A percentile compares a stretch with the other conserved stretches of the same genome.
These are phyloP conservation scores for Tephrocybe sp. DNA, from an alignment of 768 basidiomycete genomes.

Conservation along the genomic window DNA sequence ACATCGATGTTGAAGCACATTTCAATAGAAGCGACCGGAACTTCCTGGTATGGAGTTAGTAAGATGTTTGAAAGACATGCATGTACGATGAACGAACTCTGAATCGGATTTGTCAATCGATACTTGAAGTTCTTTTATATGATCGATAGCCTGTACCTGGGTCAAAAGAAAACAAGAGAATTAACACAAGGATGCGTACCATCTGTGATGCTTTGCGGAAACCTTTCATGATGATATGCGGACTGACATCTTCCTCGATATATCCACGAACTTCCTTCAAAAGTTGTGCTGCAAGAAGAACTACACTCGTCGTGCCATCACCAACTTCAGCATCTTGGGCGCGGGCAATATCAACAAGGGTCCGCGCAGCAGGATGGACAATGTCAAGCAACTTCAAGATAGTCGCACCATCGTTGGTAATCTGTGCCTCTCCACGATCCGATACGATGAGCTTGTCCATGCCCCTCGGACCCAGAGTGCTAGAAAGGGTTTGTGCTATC, in stretches of 20 bases:
- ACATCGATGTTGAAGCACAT: constrained; percentile 99
- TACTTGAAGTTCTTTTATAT: constrained; percentile 88
- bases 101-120: constrained; percentile 87
- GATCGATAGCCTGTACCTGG: constrained; percentile 67
- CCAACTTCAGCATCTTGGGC: constrained; percentile 99
- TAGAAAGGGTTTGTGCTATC: constrained; percentile 87
- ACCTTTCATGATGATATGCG: constrained; percentile 97
- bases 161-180: not conserved
- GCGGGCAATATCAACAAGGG: constrained; percentile 97
- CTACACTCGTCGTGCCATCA: constrained; percentile 97
- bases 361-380: constrained; percentile 95
- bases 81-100: constrained; percentile 55
- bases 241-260: constrained; percentile 96
- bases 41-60: constrained; percentile 48
- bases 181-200: constrained; percentile 43
- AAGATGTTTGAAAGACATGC: constrained; percentile 6
- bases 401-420: constrained; percentile 99
- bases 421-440: constrained; percentile 93
- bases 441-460: constrained; percentile 99
- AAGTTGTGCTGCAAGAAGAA: constrained; percentile 90
- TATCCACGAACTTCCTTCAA: constrained; percentile 89
- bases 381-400: constrained; percentile 97
- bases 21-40: constrained; percentile 94
- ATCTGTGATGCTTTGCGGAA: constrained; percentile 85
- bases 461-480: constrained; percentile 95